phyloP scores from a whole-genome alignment of 2,329 filamentous ascomycete species.

The Fusarium redolens region DNA sequence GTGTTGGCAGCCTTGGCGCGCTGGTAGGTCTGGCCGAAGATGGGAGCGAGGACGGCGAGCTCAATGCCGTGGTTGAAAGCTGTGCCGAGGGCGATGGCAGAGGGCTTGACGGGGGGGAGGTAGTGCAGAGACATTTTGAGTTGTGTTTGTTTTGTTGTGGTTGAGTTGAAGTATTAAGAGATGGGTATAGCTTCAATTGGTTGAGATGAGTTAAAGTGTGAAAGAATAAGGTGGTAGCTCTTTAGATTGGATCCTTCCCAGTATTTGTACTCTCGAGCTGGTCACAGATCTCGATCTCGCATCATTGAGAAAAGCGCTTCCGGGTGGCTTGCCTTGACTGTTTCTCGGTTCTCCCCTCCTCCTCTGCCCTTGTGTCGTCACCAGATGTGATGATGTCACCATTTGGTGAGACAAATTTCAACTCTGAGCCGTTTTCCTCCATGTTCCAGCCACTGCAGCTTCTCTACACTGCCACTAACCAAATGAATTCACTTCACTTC shows the following conservation, averaged over 20 bases:
- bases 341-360: conserved; percentile 9
- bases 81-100: conserved; percentile 95
- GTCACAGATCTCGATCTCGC: conserved; percentile 41
- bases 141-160: conserved; percentile 17
- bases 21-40: conserved; percentile 96
- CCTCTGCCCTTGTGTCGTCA: conserved; percentile 47
- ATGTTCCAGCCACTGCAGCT: background rate
- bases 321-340: conserved; percentile 30
- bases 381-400: conserved; percentile 57
- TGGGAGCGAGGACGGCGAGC: conserved; percentile 84
- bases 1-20: conserved; percentile 90
- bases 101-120: conserved; percentile 88
- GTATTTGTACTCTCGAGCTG: conserved; percentile 45
- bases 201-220: conserved; percentile 4
- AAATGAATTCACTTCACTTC: background rate
- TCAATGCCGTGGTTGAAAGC: conserved; percentile 95
- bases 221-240: background rate
- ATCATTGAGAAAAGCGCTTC: conserved; percentile 33
- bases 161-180: background rate
- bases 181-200: conserved; percentile 32
- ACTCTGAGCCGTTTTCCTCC: conserved; percentile 1
- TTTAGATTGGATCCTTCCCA: conserved; percentile 14
- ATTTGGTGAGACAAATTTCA: conserved; percentile 43
- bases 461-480: background rate
- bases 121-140: conserved; percentile 70